phyloP scores from a whole-genome alignment of 768 basidiomycete species.

The Mrakia blollopis region DNA sequence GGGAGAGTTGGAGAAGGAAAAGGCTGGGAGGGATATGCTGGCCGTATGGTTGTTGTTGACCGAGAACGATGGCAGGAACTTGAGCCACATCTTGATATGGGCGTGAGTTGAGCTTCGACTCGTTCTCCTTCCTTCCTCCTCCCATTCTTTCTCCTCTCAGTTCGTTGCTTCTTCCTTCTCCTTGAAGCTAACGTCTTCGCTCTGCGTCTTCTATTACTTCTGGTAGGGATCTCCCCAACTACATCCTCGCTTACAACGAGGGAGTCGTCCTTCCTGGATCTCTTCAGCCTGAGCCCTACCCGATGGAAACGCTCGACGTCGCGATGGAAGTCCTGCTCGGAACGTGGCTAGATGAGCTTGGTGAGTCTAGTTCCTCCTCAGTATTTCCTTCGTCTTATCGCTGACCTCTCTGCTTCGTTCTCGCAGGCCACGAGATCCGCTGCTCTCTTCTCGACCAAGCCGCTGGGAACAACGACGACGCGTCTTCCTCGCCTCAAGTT shows the following conservation, averaged over 20 bases:
- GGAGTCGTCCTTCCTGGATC: conserved; percentile 14
- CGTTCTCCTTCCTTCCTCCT: background rate
- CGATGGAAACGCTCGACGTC: conserved; percentile 21
- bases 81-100: conserved; percentile 10
- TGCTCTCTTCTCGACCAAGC: background rate
- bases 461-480: background rate
- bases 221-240: background rate
- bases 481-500: background rate
- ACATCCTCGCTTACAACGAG: background rate
- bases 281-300: conserved; percentile 12
- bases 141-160: no score
- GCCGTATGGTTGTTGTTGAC: conserved; percentile 14
- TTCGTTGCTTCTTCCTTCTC: background rate
- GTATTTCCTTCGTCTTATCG: background rate
- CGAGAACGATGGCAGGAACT: conserved; percentile 25
- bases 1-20: background rate
- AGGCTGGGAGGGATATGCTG: conserved; percentile 6
- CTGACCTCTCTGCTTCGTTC: background rate
- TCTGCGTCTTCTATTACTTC: background rate
- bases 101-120: conserved; percentile 12
- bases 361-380: background rate
- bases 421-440: background rate
- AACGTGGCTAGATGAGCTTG: conserved; percentile 22
- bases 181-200: no score
- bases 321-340: conserved; percentile 11